Base-by-base conservation (phyloP, 495 filamentous ascomycete genomes). In the Hypoxylon fragiforme region DNA sequence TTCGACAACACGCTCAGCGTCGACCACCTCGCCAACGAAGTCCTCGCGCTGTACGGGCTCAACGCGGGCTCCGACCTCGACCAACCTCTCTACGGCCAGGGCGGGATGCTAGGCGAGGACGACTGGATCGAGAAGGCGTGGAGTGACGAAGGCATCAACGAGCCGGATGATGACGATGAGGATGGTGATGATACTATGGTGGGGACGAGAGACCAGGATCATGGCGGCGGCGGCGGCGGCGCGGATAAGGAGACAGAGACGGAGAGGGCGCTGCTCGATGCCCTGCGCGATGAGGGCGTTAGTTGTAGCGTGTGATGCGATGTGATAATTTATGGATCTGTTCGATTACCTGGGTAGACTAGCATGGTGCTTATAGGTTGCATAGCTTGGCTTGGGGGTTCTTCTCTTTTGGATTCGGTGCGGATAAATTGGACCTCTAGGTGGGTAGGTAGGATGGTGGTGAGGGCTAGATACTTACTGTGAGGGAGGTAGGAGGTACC, bases 111-210 rank as follows among this genome's bases (percentile, higher is more conserved):
- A 11, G 43, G 42, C 6, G 65, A 61, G 24, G 56, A 53, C n/a
- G 54, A 64, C 18, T 67, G 64, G 64, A 64, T 67, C 32, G 61
- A 64, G 30, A 15, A 41, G 37, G 64, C 48, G 34, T 64, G 64
- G 64, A 54, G 54, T 38, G 51, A 44, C 9, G 62, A 65, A 20
- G 62, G 57, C 13, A 48, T 50, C 24, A 57, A 50, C 22, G 50
- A 50, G 3, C 34, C 34, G 1, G 48, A 22, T 16, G 21, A 30
- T 16, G 11, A 22, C 35, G 2, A 15, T 39, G 35, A 18, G 26
- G 20, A 6, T 54, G 56, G 6, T 40, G 32, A 1, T 41, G 50
- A 13, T 4, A 9, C 24, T 9, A 9, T 4, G 9, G 24, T 28
- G 4, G 24, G 4, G 24, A 28, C 24, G 24, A 4, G 31, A 15